Percentiles rank a stretch among this genome's conserved stretches.
Evolutionary conservation across 768 basidiomycete species (phyloP).

Genomic region (Boletus tylopilopsis): DNA sequence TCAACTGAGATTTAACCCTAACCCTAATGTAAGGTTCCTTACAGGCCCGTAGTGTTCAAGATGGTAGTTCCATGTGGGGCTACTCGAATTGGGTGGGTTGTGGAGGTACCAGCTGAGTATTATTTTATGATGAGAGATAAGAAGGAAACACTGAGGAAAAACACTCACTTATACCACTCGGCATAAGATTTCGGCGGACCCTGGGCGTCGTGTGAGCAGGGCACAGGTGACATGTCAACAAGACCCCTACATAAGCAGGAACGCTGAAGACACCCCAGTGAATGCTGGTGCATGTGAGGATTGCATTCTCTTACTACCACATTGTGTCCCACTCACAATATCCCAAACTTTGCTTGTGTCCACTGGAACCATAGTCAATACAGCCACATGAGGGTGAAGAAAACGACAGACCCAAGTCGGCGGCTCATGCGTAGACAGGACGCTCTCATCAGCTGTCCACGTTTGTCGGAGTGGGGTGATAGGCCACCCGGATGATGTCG

Average conservation of each 20-base stretch:
- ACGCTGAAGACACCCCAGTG: constrained; percentile 50
- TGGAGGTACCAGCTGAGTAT: constrained; percentile 38
- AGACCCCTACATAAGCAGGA: constrained; percentile 38
- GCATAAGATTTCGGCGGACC: constrained; percentile 40
- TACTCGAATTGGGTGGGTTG: constrained; percentile 32
- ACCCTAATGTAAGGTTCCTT: constrained; percentile 15
- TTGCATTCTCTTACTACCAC: neutral
- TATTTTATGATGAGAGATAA: neutral
- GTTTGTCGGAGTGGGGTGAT: constrained; percentile 36
- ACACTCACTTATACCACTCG: constrained; percentile 54
- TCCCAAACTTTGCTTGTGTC: constrained; percentile 51
- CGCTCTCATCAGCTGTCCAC: constrained; percentile 37
- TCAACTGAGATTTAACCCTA: neutral
- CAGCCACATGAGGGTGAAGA: neutral
- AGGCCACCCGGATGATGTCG: constrained; percentile 36
- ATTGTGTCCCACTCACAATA: constrained; percentile 39
- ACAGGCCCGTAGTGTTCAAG: constrained; percentile 43
- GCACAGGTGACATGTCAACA: neutral
- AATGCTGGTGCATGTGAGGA: constrained; percentile 32
- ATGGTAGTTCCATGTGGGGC: constrained; percentile 48
- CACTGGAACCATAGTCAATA: constrained; percentile 32
- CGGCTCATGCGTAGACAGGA: constrained; percentile 44
- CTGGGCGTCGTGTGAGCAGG: constrained; percentile 22
- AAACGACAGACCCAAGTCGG: constrained; percentile 47
- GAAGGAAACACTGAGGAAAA: neutral